Conservation (phyloP, 2,329 filamentous ascomycete species). For the Cercospora citrullina region DNA sequence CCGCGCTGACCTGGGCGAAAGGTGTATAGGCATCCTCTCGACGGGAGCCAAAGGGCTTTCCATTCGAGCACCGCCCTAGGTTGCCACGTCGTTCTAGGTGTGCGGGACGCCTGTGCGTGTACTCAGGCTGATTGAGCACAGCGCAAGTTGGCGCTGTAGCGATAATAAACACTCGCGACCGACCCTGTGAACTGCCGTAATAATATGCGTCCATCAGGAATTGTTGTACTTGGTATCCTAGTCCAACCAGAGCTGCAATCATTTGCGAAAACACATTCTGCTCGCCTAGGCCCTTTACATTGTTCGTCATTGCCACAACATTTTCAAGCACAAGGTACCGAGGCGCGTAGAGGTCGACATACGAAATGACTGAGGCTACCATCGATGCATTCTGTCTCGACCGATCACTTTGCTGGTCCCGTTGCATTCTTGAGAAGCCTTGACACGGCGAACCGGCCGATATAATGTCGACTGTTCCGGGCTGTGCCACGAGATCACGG, state of each 20-base stretch:
- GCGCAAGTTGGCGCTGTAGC: slow-evolving; percentile 67
- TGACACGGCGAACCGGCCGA: slow-evolving; percentile 75
- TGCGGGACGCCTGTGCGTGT: slow-evolving; percentile 64
- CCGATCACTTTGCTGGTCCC: slow-evolving; percentile 53
- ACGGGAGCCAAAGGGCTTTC: slow-evolving; percentile 59
- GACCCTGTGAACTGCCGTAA: slow-evolving; percentile 64
- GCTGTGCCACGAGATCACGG: slow-evolving; percentile 51
- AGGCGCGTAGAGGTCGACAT: slow-evolving; percentile 72
- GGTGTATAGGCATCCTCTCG: slow-evolving; percentile 53
- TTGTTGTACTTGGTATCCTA: slow-evolving; percentile 74
- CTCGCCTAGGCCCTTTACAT: slow-evolving; percentile 35
- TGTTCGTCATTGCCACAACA: slow-evolving; percentile 64
- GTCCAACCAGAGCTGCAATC: slow-evolving; percentile 68
- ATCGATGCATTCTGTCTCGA: slow-evolving; percentile 73
- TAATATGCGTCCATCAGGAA: slow-evolving; percentile 69
- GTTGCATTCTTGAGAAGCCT: slow-evolving; percentile 69
- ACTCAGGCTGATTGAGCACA: slow-evolving; percentile 57
- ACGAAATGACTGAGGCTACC: slow-evolving; percentile 73
- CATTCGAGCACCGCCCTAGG: slow-evolving; percentile 62
- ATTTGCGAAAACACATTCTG: slow-evolving; percentile 73
- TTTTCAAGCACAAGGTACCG: slow-evolving; percentile 78
- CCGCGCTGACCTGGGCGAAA: slow-evolving; percentile 59
- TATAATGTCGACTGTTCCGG: slow-evolving; percentile 68
- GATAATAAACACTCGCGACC: slow-evolving; percentile 68
- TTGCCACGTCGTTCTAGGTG: slow-evolving; percentile 33